Evolutionary conservation across 2,329 filamentous ascomycete genomes (phyloP), one percentile per base, ranked within the genome.

Genomic region (Xylariaceae sp.): DNA sequence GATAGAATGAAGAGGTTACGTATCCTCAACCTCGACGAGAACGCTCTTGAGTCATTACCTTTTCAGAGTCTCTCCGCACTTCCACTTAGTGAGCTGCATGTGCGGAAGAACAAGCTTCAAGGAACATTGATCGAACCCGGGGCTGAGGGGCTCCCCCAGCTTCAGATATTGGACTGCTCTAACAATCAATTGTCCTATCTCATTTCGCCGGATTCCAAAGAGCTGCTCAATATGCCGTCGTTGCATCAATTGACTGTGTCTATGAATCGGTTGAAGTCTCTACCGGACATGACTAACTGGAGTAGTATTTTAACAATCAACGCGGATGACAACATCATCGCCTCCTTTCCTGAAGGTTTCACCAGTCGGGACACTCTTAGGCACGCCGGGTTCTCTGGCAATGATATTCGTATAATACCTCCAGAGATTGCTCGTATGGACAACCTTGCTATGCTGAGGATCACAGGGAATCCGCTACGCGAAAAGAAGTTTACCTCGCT

Each of bases 381-480:
- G 47, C 87, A 85, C 52, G 88, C 86, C 29, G 90, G 96, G 68
- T 86, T 97, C 60, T 88, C 88, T 0, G 85, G 86, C 61, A 99
- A 99, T 65, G 84, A 94, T 59, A 83, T 99, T 45, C 83, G 83
- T 2, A 76, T 81, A 12, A 70, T 99, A 7, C 88, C 94, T 29
- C 80, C 89, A 0, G 85, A 84, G 59, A 82, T 97, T 54, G 87
- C 86, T 5, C 75, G 82, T 22, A 96, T 97, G 90, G 83, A 89
- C 5, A 84, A 73, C 42, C 74, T 99, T 9, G 79, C 84, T 18
- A 85, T 85, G 67, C 80, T 97, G 40, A 84, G 86, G 4, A 76
- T 99, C 30, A 85, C 85, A 41, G 91, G 90, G n/a, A 99, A 99
- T 64, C 94, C 94, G 0, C 74, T 99, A 13, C 80, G 88, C 13